Percentiles rank a stretch among this genome's conserved stretches.
Conservation (phyloP, 352 stramenopile species). For the Pythium oligandrum region DNA sequence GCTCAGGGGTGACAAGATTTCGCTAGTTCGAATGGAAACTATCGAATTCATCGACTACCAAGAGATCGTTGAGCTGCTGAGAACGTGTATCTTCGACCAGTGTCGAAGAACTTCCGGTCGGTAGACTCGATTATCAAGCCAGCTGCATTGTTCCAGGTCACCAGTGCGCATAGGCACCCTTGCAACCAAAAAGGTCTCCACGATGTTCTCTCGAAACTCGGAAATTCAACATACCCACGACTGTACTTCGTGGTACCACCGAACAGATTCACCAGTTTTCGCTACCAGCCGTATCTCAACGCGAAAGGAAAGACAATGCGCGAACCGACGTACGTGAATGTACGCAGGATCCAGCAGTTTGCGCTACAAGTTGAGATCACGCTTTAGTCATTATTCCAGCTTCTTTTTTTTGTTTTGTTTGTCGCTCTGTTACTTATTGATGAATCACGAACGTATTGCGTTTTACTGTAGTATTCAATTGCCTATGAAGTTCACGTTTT, state of each 20-base stretch:
- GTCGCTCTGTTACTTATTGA: too few species aligned
- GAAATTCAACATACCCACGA: conserved; percentile 4
- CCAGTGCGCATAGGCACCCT: conserved; percentile 8
- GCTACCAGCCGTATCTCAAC: conserved; percentile 8
- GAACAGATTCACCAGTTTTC: conserved; percentile 10
- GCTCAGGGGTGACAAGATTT: too few species aligned
- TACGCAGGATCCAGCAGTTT: conserved; percentile 8
- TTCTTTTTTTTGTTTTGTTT: too few species aligned
- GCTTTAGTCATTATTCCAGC: too few species aligned
- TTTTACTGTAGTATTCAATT: too few species aligned
- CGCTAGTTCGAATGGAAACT: too few species aligned
- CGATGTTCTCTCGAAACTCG: conserved; percentile 7
- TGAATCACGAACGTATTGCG: too few species aligned
- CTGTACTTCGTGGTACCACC: conserved; percentile 15
- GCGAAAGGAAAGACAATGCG: conserved; percentile 6
- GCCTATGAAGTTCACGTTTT: too few species aligned
- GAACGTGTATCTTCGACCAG: conserved; percentile 8
- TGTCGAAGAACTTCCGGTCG: conserved; percentile 10
- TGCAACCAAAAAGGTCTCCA: conserved; percentile 12
- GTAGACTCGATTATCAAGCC: conserved; percentile 12
- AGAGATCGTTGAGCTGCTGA: conserved; percentile 4
- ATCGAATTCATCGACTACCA: conserved; percentile 5
- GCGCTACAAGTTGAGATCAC: conserved; percentile 6
- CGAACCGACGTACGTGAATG: conserved; percentile 3
- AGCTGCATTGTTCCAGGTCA: conserved; percentile 9